Conservation (phyloP, 805 yeast species). For the Lipomyces yamadae region DNA sequence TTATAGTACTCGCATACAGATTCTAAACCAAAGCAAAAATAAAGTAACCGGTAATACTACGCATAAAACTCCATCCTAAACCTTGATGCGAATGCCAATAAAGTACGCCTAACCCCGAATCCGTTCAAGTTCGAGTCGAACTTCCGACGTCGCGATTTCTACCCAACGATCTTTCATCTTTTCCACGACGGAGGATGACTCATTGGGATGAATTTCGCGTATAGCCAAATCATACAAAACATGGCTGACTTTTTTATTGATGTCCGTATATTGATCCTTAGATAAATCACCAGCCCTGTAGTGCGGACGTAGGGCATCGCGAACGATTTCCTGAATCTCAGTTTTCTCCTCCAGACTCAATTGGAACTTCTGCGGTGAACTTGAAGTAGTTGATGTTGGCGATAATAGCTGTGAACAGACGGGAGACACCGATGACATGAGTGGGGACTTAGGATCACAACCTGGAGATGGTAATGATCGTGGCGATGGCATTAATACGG, state of each 20-base stretch:
- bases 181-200: not conserved
- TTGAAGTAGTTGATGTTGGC: slow-evolving; percentile 6
- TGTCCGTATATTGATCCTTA: slow-evolving; percentile 56
- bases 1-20: not conserved
- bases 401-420: not conserved
- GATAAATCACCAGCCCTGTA: slow-evolving; percentile 49
- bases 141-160: slow-evolving; percentile 24
- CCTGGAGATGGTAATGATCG: slow-evolving; percentile 28
- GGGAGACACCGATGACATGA: slow-evolving; percentile 8
- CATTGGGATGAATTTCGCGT: slow-evolving; percentile 2
- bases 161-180: slow-evolving; percentile 15
- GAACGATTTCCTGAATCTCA: slow-evolving; percentile 61
- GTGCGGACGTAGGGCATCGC: slow-evolving; percentile 57
- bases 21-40: slow-evolving; percentile 2
- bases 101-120: slow-evolving; percentile 1
- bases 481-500: slow-evolving; percentile 19
- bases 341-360: slow-evolving; percentile 51
- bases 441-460: slow-evolving; percentile 25
- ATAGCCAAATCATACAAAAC: slow-evolving; percentile 50
- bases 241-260: slow-evolving; percentile 68
- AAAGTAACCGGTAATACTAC: not conserved
- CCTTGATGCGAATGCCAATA: not conserved
- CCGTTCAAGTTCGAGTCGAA: slow-evolving; percentile 17
- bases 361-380: slow-evolving; percentile 2
- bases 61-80: not conserved